A percentile compares a stretch with the other conserved stretches of the same genome.
phyloP scores from a whole-genome alignment of 2,329 filamentous ascomycete genomes.

The Cordyceps cicadae region DNA sequence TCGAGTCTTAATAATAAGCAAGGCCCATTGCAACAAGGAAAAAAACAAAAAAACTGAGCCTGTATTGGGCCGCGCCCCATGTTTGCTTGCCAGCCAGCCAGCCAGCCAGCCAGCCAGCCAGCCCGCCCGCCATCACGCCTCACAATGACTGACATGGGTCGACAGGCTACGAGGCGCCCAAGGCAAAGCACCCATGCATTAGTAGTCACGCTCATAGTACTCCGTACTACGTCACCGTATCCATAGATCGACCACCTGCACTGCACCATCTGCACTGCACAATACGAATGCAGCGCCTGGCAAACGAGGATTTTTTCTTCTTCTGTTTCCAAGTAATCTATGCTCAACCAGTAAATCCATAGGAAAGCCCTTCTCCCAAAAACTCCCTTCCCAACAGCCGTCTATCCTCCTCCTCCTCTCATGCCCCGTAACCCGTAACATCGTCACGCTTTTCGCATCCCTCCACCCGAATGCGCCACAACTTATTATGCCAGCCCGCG shows the following conservation, averaged over 20 bases:
- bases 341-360: background rate
- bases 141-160: background rate
- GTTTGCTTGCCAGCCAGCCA: no score
- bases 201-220: background rate
- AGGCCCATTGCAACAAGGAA: background rate
- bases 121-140: no score
- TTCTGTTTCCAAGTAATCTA: background rate
- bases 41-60: background rate
- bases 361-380: background rate
- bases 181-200: background rate
- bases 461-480: background rate
- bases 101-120: no score
- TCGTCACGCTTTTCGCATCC: background rate
- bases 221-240: background rate
- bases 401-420: background rate
- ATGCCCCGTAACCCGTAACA: background rate
- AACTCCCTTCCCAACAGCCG: background rate
- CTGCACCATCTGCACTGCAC: no score
- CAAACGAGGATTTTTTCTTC: background rate
- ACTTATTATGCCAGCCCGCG: constrained; percentile 35
- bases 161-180: background rate
- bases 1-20: background rate
- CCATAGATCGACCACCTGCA: background rate
- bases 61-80: no score
- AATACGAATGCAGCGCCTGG: background rate